Evolutionary conservation across 139 green algal species (phyloP).

Genomic region (Picochlorum sp.): DNA sequence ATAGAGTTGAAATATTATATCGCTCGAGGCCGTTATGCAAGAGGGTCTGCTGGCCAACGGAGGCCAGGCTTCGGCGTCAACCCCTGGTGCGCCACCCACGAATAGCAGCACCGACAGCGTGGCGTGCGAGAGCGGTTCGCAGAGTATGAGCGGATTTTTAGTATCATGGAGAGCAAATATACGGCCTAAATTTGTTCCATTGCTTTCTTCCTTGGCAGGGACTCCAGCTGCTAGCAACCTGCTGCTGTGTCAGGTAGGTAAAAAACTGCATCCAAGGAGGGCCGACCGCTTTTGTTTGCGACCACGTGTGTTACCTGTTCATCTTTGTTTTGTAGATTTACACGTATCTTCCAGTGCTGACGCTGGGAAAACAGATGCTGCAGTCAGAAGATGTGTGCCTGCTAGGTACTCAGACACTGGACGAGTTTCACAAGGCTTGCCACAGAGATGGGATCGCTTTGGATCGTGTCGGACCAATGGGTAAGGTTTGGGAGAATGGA

Average conservation of each 20-base stretch:
- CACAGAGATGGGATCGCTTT: slow-evolving; percentile 4
- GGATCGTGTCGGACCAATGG: slow-evolving; percentile 23
- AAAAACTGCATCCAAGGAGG: neutral
- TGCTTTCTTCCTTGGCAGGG: neutral
- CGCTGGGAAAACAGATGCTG: slow-evolving; percentile 20
- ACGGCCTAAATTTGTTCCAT: slow-evolving; percentile 1
- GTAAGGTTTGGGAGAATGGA: slow-evolving; percentile 34
- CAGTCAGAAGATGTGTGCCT: slow-evolving; percentile 28
- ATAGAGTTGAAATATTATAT: too few species aligned
- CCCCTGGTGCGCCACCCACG: neutral
- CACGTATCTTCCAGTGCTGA: slow-evolving; percentile 30
- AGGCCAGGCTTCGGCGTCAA: neutral
- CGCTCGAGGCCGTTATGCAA: neutral
- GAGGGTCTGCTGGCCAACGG: neutral
- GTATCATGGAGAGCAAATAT: neutral
- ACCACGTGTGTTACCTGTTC: slow-evolving; percentile 16
- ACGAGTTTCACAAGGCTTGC: slow-evolving; percentile 21
- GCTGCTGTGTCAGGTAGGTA: slow-evolving; percentile 1
- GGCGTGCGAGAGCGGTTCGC: too few species aligned
- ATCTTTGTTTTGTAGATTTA: slow-evolving; percentile 12
- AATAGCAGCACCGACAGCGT: too few species aligned
- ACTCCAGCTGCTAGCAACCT: neutral
- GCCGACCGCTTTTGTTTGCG: neutral
- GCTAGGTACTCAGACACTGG: slow-evolving; percentile 6
- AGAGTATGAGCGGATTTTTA: neutral